phyloP scores from a whole-genome alignment of 2,329 filamentous ascomycete genomes.

The Neopestalotiopsis sp. region DNA sequence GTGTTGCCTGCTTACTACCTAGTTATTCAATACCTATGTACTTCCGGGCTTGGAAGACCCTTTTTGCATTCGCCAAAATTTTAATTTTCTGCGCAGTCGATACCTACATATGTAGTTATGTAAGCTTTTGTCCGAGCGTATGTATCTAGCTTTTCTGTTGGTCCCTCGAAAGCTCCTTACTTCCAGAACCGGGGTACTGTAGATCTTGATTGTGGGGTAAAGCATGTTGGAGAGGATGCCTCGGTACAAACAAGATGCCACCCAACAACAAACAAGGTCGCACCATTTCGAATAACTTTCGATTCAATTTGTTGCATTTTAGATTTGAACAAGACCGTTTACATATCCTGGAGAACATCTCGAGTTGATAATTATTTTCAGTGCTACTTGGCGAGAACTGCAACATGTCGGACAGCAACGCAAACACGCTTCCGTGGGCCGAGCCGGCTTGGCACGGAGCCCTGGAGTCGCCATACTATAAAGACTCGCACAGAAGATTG shows the following conservation, averaged over 20 bases:
- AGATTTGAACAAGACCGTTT: no score
- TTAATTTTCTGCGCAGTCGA: no score
- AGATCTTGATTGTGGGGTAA: not conserved
- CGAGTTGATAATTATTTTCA: not conserved
- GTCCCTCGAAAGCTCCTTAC: not conserved
- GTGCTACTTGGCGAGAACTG: not conserved
- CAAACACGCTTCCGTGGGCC: conserved; percentile 27
- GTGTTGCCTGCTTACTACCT: no score
- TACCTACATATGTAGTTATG: no score
- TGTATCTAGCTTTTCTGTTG: not conserved
- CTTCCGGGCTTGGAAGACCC: no score
- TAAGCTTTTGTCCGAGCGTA: no score
- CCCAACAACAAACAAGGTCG: not conserved
- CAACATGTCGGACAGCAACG: not conserved
- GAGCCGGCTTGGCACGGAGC: conserved; percentile 32
- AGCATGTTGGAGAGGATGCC: not conserved
- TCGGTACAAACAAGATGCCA: not conserved
- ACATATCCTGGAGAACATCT: no score
- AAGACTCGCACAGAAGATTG: conserved; percentile 60
- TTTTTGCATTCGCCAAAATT: no score
- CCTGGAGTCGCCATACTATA: conserved; percentile 60
- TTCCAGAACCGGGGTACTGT: not conserved
- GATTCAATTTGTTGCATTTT: not conserved
- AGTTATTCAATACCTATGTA: no score
- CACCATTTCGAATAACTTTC: no score